These are phyloP conservation scores for Solidago caesia DNA, from an alignment of 129 eudicot genomes.

Conservation along the genomic window DNA sequence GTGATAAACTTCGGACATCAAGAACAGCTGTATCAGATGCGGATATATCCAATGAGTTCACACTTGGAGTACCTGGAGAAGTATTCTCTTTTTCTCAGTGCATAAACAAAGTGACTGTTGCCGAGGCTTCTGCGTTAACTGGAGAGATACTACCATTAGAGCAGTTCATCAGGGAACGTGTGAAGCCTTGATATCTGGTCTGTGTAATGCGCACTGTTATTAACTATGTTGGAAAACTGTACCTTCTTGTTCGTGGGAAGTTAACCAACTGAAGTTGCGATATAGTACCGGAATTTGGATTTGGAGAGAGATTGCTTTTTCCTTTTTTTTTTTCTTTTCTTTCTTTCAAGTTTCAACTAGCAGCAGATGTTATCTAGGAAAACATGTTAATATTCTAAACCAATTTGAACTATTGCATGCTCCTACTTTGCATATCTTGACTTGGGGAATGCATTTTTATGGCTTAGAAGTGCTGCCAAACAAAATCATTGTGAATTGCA, in stretches of 20 bases:
- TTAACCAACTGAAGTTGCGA: background rate
- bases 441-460: background rate
- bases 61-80: slow-evolving; percentile 81
- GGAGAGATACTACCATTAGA: slow-evolving; percentile 64
- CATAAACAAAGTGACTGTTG: slow-evolving; percentile 67
- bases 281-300: slow-evolving; percentile 12
- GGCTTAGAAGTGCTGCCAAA: background rate
- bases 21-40: slow-evolving; percentile 80
- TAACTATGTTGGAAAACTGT: background rate
- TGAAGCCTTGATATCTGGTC: slow-evolving; percentile 43
- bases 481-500: background rate
- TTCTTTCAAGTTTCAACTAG: background rate
- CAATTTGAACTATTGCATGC: background rate
- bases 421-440: background rate
- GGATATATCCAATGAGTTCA: slow-evolving; percentile 64
- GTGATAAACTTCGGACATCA: slow-evolving; percentile 89
- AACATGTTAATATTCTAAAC: slow-evolving; percentile 11
- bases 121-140: slow-evolving; percentile 57
- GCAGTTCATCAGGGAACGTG: slow-evolving; percentile 66
- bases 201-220: background rate
- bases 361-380: slow-evolving; percentile 18
- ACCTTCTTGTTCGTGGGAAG: slow-evolving; percentile 16
- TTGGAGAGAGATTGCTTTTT: slow-evolving; percentile 1
- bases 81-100: slow-evolving; percentile 79
- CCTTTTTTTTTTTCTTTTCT: background rate